Conservation (phyloP, 495 filamentous ascomycete species). For the Penicillium coprophilum region DNA sequence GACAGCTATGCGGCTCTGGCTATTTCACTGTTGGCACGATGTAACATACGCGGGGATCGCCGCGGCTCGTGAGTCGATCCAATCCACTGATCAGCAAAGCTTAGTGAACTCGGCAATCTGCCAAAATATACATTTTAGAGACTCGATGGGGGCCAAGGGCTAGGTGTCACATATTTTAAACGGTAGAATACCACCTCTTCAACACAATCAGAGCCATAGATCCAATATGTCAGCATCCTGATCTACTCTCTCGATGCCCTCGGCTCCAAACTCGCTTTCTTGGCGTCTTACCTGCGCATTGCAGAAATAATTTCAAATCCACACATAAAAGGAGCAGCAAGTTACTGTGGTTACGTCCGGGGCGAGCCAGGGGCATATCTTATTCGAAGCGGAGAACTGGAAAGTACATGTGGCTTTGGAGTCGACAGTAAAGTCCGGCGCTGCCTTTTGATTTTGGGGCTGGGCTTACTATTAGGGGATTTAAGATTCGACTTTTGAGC, state of each 20-base stretch:
- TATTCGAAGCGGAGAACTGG: background rate
- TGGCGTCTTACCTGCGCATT: slow-evolving; percentile 52
- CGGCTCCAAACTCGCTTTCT: slow-evolving; percentile 53
- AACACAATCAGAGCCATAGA: slow-evolving; percentile 11
- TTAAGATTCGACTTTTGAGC: background rate
- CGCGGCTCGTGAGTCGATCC: slow-evolving; percentile 27
- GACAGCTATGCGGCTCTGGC: slow-evolving; percentile 31
- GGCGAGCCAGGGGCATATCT: background rate
- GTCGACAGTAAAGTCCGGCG: background rate
- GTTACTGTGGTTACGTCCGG: background rate
- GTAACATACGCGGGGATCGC: slow-evolving; percentile 23
- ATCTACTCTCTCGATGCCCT: slow-evolving; percentile 39
- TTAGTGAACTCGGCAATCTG: background rate
- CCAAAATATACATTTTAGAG: slow-evolving; percentile 18
- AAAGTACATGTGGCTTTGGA: background rate
- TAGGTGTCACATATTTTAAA: slow-evolving; percentile 21
- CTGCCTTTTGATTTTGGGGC: background rate
- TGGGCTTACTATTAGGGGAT: no score
- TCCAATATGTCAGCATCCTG: slow-evolving; percentile 35
- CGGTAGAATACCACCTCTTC: no score
- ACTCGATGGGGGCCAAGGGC: slow-evolving; percentile 34
- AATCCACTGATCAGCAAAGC: slow-evolving; percentile 1
- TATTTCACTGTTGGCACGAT: slow-evolving; percentile 23
- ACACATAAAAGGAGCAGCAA: background rate
- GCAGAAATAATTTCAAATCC: slow-evolving; percentile 28